Percentiles rank a stretch among this genome's conserved stretches.
Evolutionary conservation across 2,329 filamentous ascomycete species (phyloP).

Genomic region (Tympanopsis confertula): DNA sequence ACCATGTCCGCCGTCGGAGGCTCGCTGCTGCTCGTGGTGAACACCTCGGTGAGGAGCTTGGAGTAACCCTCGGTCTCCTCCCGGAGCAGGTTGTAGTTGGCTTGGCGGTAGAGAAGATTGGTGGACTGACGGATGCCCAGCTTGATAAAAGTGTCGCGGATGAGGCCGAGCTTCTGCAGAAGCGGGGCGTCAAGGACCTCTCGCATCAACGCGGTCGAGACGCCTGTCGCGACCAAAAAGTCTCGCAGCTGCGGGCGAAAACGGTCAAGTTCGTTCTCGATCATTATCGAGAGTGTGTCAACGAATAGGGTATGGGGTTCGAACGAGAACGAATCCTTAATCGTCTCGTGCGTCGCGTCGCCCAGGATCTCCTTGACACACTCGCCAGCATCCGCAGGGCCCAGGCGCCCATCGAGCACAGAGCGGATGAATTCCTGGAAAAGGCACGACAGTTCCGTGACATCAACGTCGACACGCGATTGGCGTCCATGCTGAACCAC

Average conservation of each 20-base stretch:
- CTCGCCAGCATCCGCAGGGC: constrained; percentile 56
- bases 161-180: constrained; percentile 65
- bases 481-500: constrained; percentile 54
- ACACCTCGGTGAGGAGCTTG: constrained; percentile 90
- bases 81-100: constrained; percentile 88
- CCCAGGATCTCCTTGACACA: constrained; percentile 66
- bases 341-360: constrained; percentile 35
- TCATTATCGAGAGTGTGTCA: constrained; percentile 69
- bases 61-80: constrained; percentile 96
- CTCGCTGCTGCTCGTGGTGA: constrained; percentile 69
- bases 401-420: constrained; percentile 57
- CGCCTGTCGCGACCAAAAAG: constrained; percentile 61
- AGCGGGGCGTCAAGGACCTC: constrained; percentile 68
- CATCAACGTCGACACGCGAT: constrained; percentile 57
- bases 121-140: constrained; percentile 83
- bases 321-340: constrained; percentile 36
- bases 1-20: constrained; percentile 66
- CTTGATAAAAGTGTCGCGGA: constrained; percentile 72
- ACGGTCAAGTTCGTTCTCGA: constrained; percentile 52
- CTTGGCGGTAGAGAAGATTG: constrained; percentile 85
- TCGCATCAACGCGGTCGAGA: constrained; percentile 64
- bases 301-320: constrained; percentile 65
- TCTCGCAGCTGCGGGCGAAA: constrained; percentile 43
- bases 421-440: constrained; percentile 79
- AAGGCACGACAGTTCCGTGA: constrained; percentile 55